These are phyloP conservation scores for Lupinus albus DNA, from an alignment of 306 rosid species.

Conservation along the genomic window DNA sequence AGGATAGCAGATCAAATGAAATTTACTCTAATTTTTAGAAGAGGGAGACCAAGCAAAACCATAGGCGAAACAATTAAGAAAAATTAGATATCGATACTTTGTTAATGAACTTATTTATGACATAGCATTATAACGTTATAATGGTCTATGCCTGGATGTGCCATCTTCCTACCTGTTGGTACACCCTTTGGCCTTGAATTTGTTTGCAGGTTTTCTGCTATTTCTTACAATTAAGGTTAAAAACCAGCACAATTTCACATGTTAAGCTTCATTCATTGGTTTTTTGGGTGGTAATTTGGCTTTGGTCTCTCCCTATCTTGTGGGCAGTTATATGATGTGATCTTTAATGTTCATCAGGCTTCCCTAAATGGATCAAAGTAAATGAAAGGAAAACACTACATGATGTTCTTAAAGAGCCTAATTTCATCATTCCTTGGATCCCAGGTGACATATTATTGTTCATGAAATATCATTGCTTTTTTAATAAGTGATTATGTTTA, in stretches of 20 bases:
- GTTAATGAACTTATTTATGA: too few species aligned
- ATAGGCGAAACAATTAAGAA: too few species aligned
- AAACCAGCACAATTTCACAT: neutral
- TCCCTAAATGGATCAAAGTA: conserved; percentile 79
- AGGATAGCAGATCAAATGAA: too few species aligned
- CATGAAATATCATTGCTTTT: neutral
- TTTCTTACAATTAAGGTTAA: neutral
- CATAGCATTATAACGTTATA: too few species aligned
- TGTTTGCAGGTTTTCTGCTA: neutral
- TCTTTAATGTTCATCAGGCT: conserved; percentile 43
- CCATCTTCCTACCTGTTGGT: too few species aligned
- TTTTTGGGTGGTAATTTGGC: too few species aligned
- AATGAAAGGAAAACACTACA: conserved; percentile 67
- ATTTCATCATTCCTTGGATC: conserved; percentile 68
- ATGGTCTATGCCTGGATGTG: neutral
- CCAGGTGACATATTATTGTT: conserved; percentile 65
- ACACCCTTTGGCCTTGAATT: neutral
- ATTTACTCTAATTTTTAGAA: too few species aligned
- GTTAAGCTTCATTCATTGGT: too few species aligned
- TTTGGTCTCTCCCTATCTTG: neutral
- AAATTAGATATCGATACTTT: too few species aligned
- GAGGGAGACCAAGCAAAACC: too few species aligned
- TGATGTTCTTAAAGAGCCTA: conserved; percentile 61
- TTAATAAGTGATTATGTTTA: conserved; percentile 8
- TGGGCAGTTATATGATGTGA: conserved; percentile 26